Evolutionary conservation across 352 stramenopile genomes (phyloP), one percentile per base, ranked within the genome.

Genomic region (Globisporangium megalacanthum): DNA sequence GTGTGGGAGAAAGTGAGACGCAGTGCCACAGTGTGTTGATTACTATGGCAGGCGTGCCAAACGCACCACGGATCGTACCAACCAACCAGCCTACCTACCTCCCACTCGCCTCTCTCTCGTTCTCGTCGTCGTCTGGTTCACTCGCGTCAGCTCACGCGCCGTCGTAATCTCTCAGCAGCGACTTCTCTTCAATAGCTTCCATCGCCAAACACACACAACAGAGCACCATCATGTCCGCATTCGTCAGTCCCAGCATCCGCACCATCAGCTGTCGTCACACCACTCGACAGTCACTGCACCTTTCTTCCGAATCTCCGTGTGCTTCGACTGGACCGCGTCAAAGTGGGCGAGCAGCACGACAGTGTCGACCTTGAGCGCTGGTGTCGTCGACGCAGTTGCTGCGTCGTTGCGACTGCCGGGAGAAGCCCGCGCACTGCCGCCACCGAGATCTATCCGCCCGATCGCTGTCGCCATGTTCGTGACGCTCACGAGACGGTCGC

Each of bases 391-490:
- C 14, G 20, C 52, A 62, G 25, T 29, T 29, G 25, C 25, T 4
- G 25, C 25, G 25, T 44, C 56, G 65, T 47, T 64, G 64, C 35
- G 57, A 57, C 35, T 60, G 62, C 52, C 35, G 59, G 13, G 62
- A n/a, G 54, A 61, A 7, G 65, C 62, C 20, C 71, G 54, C 1
- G 63, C 29, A 7, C 42, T 64, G 42, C 65, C 72, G 7, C 39
- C 65, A 41, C 65, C 72, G n/a, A 88, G 69, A 55, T 88, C 78
- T 70, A 89, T 88, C 61, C 76, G 77, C 13, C 75, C 83, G 37
- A 95, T 93, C 3, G 83, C 77, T 17, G 81, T 94, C 19, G 86
- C 79, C 86, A 95, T 95, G 62, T 86, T 92, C 25, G 86, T 95
- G 25, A 95, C 83, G 56, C 82, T 92, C 19, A 85, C 83, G 13